Evolutionary conservation across 139 green algal genomes (phyloP).

Genomic region (Medakamo hakoo): DNA sequence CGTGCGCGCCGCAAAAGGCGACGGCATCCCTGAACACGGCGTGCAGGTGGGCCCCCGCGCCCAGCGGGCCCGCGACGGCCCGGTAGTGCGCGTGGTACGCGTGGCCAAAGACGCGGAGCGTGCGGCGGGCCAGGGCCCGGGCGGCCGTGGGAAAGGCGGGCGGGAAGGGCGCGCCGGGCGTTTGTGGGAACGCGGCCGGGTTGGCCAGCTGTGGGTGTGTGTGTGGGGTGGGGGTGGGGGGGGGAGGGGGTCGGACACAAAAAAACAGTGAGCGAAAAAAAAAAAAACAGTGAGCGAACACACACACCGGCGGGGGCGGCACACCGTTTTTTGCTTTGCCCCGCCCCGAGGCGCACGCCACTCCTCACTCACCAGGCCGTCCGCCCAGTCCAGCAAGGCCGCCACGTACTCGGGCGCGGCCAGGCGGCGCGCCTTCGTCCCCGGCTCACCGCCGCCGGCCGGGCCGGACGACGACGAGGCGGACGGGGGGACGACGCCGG

Average conservation of each 20-base stretch:
- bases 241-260: too few species aligned
- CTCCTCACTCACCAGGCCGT: too few species aligned
- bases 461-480: too few species aligned
- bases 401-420: neutral
- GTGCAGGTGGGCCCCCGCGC: neutral
- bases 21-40: neutral
- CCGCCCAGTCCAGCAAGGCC: neutral
- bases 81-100: neutral
- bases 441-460: too few species aligned
- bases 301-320: too few species aligned
- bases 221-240: too few species aligned
- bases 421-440: neutral
- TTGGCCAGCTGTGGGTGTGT: too few species aligned
- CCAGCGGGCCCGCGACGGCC: neutral
- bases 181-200: neutral
- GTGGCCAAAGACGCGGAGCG: neutral
- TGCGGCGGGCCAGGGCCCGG: neutral
- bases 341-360: too few species aligned
- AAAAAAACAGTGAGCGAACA: too few species aligned
- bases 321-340: too few species aligned
- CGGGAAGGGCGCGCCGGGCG: neutral
- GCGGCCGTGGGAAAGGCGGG: neutral
- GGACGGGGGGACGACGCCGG: too few species aligned
- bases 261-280: too few species aligned
- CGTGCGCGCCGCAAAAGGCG: neutral